Evolutionary conservation across 2,329 filamentous ascomycete species (phyloP), one percentile per base, ranked within the genome.

Genomic region (Pestalotiopsis sp.): DNA sequence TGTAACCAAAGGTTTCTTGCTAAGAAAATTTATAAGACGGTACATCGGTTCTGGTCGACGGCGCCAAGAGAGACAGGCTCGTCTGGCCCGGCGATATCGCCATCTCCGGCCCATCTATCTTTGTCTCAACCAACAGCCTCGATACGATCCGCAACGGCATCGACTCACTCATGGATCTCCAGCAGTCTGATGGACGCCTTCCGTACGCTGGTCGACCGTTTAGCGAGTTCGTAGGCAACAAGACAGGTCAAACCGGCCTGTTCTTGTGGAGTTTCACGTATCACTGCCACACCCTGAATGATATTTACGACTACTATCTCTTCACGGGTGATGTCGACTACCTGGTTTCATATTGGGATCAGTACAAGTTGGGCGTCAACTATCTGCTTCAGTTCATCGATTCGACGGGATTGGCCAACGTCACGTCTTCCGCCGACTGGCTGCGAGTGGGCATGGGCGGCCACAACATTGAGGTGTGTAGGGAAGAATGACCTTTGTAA

Each of bases 31-130:
- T 23, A 4, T 7, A 20, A 65, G 63, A 65, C 7, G 63, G 63
- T 25, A 65, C 63, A 20, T 65, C 63, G 9, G 63, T 67, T n/a
- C 66, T 67, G 3, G 66, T 67, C 9, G 66, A 67, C 23, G 66
- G 66, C 5, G 66, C 58, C 27, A 67, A 67, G 58, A 61, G 66
- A 57, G 66, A 67, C 23, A 49, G 66, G 23, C 31, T 67, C 13
- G 45, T 67, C 25, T 67, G 66, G 66, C 57, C 66, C 2, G 66
- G 66, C 5, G 66, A 67, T 62, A 67, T 62, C 17, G 39, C 66
- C 36, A 62, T 67, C 41, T 67, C 66, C 3, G 66, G 66, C 5
- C 57, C 56, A 9, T 67, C 66, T n/a, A 41, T 63, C 6, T 67
- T 67, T 31, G 66, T 67, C 6, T 60, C 59, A 6, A 67, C 66